Conservation (phyloP, 176 grass and related monocot species). For the Cenchrus purpureus region DNA sequence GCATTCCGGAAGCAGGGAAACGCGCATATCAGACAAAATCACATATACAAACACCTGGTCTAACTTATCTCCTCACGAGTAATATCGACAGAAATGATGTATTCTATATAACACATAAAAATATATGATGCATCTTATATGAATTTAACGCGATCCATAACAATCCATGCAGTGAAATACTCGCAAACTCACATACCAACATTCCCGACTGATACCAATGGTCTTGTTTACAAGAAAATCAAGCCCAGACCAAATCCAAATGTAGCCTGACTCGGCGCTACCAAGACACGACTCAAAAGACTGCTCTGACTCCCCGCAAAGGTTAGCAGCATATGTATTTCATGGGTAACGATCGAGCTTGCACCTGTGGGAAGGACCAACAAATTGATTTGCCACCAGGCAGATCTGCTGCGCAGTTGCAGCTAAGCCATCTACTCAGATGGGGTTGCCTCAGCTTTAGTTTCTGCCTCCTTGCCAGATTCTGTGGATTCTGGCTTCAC, state of each 20-base stretch:
- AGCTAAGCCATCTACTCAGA: conserved; percentile 31
- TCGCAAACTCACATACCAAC: not conserved
- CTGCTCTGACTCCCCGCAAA: conserved; percentile 21
- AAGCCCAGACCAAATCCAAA: conserved; percentile 26
- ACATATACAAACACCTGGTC: no score
- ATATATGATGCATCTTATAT: conserved; percentile 13
- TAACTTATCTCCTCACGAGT: no score
- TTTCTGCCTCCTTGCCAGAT: conserved; percentile 32
- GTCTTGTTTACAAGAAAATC: conserved; percentile 44
- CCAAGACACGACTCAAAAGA: not conserved
- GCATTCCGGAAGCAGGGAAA: no score
- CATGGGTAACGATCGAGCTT: conserved; percentile 21
- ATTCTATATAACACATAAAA: not conserved
- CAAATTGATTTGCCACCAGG: conserved; percentile 19
- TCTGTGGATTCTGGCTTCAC: conserved; percentile 14
- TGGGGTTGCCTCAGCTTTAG: conserved; percentile 9
- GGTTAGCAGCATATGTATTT: conserved; percentile 31
- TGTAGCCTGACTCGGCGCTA: conserved; percentile 9
- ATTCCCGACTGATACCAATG: conserved; percentile 31
- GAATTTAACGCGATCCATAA: conserved; percentile 22
- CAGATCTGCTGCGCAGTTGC: not conserved
- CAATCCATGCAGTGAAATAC: conserved; percentile 22
- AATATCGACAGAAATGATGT: no score
- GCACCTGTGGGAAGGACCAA: not conserved
- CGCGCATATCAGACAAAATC: no score